Evolutionary conservation across 2,329 filamentous ascomycete species (phyloP).

Genomic region (Fusarium mexicanum): DNA sequence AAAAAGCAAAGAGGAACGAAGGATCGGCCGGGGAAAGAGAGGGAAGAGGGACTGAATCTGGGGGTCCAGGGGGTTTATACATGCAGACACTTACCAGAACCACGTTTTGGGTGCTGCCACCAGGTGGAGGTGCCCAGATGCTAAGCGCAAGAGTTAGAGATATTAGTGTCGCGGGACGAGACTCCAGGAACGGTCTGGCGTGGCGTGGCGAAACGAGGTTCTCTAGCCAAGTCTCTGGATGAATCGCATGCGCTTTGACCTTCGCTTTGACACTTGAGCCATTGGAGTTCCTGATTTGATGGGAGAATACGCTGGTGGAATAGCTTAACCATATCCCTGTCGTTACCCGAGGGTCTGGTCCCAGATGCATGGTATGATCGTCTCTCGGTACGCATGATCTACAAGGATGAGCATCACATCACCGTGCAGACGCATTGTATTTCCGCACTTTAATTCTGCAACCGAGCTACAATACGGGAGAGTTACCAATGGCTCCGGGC

Average conservation of each 20-base stretch:
- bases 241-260: not conserved
- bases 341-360: not conserved
- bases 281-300: not conserved
- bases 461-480: not conserved
- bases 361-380: not conserved
- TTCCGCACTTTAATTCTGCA: not conserved
- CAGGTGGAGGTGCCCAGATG: not conserved
- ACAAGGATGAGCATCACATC: not conserved
- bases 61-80: conserved; percentile 6
- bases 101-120: not conserved
- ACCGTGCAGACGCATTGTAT: not conserved
- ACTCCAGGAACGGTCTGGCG: not conserved
- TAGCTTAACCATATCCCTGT: not conserved
- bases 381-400: not conserved
- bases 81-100: not conserved
- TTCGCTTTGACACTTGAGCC: not conserved
- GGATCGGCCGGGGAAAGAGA: not conserved
- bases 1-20: not conserved
- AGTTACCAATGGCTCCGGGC: not conserved
- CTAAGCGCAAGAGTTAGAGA: not conserved
- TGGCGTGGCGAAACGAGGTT: not conserved
- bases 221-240: not conserved
- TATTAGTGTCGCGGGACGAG: not conserved
- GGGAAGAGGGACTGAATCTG: not conserved
- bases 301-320: not conserved